Evolutionary conservation across 208 protist genomes (phyloP).

Genomic region (Trypanosoma rangeli): DNA sequence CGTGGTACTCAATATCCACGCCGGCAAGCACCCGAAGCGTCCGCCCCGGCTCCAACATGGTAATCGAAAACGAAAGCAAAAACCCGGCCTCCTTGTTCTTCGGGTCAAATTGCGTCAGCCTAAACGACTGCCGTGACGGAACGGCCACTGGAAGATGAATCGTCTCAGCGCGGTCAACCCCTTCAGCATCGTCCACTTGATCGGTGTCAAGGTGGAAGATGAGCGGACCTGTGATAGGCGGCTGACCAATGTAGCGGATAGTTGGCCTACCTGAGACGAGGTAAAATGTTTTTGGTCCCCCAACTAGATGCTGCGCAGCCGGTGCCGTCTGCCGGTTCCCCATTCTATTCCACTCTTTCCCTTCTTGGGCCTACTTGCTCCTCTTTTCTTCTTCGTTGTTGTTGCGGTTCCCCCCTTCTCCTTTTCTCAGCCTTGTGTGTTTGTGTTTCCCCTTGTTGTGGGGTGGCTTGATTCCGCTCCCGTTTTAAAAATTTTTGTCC

Average conservation of each 20-base stretch:
- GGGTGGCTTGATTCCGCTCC: too few relatives aligned
- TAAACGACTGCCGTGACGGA: conserved; percentile 33
- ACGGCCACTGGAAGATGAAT: conserved; percentile 40
- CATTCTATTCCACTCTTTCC: conserved; percentile 11
- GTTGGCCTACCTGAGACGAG: conserved; percentile 57
- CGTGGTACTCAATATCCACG: conserved; percentile 34
- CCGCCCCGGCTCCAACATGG: conserved; percentile 13
- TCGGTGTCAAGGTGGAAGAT: conserved; percentile 61
- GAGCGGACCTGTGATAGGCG: conserved; percentile 38
- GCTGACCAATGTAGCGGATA: conserved; percentile 48
- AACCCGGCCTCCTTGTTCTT: conserved; percentile 7
- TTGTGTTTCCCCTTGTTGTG: background rate
- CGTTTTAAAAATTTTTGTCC: too few relatives aligned
- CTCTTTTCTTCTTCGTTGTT: background rate
- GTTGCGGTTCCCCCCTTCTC: too few relatives aligned
- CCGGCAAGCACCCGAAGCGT: conserved; percentile 34
- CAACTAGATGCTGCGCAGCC: background rate
- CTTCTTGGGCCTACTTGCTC: conserved; percentile 7
- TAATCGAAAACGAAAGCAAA: conserved; percentile 15
- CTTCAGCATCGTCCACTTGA: conserved; percentile 38
- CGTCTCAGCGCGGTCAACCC: conserved; percentile 47
- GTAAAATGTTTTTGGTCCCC: conserved; percentile 50
- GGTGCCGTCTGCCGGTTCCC: conserved; percentile 5
- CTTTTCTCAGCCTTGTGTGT: background rate
- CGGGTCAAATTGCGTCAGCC: conserved; percentile 17